Conservation (phyloP, 257 asterid species). For the Coffea canephora region DNA sequence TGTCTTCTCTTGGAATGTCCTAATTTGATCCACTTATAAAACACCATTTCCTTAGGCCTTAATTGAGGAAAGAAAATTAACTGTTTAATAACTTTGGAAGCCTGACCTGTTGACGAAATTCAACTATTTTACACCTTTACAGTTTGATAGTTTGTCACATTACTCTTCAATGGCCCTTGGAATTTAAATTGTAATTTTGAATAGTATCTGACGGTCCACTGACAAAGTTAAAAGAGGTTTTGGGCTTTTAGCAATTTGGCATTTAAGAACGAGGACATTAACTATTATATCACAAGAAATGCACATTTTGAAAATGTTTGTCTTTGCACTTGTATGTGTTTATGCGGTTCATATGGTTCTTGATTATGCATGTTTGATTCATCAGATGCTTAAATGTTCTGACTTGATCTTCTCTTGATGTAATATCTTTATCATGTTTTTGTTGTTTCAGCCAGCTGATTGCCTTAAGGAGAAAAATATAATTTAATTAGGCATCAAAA, state of each 20-base stretch:
- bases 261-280: not conserved
- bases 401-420: not conserved
- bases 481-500: not conserved
- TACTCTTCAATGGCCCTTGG: not conserved
- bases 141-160: not conserved
- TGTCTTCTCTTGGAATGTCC: not conserved
- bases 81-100: not conserved
- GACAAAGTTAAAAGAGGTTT: not conserved
- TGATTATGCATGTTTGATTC: not conserved
- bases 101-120: not conserved
- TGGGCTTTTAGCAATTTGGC: not conserved
- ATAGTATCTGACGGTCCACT: not conserved
- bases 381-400: not conserved
- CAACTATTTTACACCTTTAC: not conserved
- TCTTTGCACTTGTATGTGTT: not conserved
- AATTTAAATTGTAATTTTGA: not conserved
- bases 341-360: not conserved
- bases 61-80: not conserved
- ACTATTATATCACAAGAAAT: not conserved
- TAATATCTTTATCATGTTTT: not conserved
- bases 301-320: not conserved
- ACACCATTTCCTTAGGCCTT: not conserved
- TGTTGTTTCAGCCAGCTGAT: not conserved
- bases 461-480: not conserved
- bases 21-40: not conserved